Conservation (phyloP, 1,284 basidiomycete genomes). For the Ceratobasidium sp. region DNA sequence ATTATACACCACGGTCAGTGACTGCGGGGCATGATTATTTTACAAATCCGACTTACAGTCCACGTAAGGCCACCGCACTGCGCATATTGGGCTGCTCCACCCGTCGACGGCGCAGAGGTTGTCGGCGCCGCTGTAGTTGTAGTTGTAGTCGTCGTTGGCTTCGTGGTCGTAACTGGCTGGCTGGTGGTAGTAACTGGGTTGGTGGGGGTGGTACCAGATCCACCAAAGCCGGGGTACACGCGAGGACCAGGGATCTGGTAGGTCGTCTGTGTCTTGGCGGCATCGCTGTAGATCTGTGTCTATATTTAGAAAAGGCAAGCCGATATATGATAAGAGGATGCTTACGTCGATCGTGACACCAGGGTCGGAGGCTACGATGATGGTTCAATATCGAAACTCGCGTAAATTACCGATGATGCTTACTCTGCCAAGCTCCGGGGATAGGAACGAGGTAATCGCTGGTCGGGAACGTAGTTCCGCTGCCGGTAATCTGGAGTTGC, state of each 20-base stretch:
- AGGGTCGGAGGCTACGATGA: slow-evolving; percentile 43
- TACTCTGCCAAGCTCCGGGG: slow-evolving; percentile 55
- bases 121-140: slow-evolving; percentile 20
- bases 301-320: no score
- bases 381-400: background rate
- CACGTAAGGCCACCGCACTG: slow-evolving; percentile 45
- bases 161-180: slow-evolving; percentile 18
- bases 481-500: slow-evolving; percentile 48
- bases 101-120: slow-evolving; percentile 40
- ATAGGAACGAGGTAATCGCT: slow-evolving; percentile 55
- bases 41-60: slow-evolving; percentile 2
- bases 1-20: no score
- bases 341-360: slow-evolving; percentile 43
- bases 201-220: slow-evolving; percentile 21
- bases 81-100: slow-evolving; percentile 41
- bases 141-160: slow-evolving; percentile 2
- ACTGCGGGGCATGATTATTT: background rate
- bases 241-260: slow-evolving; percentile 48
- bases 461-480: slow-evolving; percentile 46
- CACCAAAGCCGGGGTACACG: slow-evolving; percentile 41
- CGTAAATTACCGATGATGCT: background rate
- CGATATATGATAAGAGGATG: background rate
- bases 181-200: slow-evolving; percentile 17
- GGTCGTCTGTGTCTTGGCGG: slow-evolving; percentile 48
- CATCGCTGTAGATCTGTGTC: slow-evolving; percentile 46